Percentiles rank a stretch among this genome's conserved stretches.
Conservation (phyloP, 2,329 filamentous ascomycete genomes). For the Hansfordia pulvinata region DNA sequence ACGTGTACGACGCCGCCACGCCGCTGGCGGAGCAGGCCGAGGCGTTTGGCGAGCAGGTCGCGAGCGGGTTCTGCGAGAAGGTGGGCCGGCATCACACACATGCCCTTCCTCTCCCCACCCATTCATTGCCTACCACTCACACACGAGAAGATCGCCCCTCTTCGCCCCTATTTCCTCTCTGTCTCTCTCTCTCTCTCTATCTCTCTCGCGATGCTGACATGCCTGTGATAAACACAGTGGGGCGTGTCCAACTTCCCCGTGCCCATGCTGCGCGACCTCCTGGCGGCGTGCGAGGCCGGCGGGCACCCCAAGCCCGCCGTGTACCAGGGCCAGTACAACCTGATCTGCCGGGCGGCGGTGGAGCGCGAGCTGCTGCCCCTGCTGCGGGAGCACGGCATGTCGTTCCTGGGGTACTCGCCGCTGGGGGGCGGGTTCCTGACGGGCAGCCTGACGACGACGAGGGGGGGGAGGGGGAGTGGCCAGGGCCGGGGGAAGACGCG, state of each 20-base stretch:
- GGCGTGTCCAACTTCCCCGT: conserved; percentile 7
- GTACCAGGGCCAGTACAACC: conserved; percentile 8
- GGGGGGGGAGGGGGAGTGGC: too few relatives aligned
- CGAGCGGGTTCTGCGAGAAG: conserved; percentile 48
- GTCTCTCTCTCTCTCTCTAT: not conserved
- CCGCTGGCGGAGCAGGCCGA: conserved; percentile 6
- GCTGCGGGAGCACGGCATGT: conserved; percentile 6
- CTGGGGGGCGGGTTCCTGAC: conserved; percentile 7
- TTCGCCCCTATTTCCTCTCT: too few relatives aligned
- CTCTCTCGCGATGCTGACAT: too few relatives aligned
- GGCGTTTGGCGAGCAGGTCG: conserved; percentile 24
- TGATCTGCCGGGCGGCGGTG: conserved; percentile 4
- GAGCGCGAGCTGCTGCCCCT: conserved; percentile 6
- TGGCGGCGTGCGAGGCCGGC: conserved; percentile 6
- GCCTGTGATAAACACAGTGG: conserved; percentile 3
- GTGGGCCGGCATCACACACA: too few relatives aligned
- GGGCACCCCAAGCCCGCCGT: conserved; percentile 8
- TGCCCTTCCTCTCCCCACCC: too few relatives aligned
- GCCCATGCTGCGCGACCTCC: conserved; percentile 4
- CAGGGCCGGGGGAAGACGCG: too few relatives aligned
- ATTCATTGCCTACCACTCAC: too few relatives aligned
- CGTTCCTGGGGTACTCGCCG: conserved; percentile 6
- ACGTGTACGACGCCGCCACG: conserved; percentile 3
- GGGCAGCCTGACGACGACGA: conserved; percentile 5
- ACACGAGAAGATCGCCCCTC: too few relatives aligned